A percentile compares a stretch with the other conserved stretches of the same genome.
Conservation (phyloP, 768 basidiomycete genomes). For the Lactifluus pinguis region DNA sequence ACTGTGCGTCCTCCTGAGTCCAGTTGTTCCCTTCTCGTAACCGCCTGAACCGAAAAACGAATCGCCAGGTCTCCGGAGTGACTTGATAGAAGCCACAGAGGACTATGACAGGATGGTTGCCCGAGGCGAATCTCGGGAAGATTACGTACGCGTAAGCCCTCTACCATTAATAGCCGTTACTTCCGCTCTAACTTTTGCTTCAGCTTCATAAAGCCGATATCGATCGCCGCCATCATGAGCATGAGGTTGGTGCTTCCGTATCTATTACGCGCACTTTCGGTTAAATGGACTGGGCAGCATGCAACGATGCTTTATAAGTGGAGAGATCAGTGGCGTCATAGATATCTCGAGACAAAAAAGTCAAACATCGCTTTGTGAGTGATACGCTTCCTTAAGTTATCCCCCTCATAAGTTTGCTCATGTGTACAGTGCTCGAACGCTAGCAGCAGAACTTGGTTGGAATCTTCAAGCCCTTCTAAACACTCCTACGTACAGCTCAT, state of each 20-base stretch:
- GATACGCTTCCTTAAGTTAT: not conserved
- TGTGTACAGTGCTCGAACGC: not conserved
- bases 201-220: not conserved
- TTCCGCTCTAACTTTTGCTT: not conserved
- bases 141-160: not conserved
- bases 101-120: not conserved
- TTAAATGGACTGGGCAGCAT: not conserved
- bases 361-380: constrained; percentile 7
- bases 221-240: not conserved
- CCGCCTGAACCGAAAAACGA: not conserved
- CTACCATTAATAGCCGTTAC: not conserved
- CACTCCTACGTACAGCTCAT: not conserved
- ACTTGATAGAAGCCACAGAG: not conserved
- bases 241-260: not conserved
- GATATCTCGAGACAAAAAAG: not conserved
- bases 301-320: not conserved
- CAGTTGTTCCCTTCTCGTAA: not conserved
- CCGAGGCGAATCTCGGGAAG: not conserved
- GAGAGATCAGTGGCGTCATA: not conserved
- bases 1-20: not conserved
- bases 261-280: not conserved
- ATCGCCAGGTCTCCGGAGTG: constrained; percentile 3
- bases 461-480: constrained; percentile 7
- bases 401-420: not conserved
- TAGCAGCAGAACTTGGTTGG: constrained; percentile 5